A percentile compares a stretch with the other conserved stretches of the same genome.
These are phyloP conservation scores for Flaveria robusta DNA, from an alignment of 129 eudicot species.

Conservation along the genomic window DNA sequence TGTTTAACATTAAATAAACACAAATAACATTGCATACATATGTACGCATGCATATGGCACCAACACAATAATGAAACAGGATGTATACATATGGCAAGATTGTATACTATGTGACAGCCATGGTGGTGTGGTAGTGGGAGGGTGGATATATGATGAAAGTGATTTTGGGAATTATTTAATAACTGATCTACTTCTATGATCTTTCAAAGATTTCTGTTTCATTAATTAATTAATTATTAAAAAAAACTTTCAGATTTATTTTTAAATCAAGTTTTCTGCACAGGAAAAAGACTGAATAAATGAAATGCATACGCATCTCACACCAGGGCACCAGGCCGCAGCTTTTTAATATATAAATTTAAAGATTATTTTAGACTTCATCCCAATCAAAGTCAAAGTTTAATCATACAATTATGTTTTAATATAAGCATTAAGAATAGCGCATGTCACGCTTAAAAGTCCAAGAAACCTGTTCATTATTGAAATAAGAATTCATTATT, in stretches of 20 bases:
- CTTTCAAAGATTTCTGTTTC: neutral
- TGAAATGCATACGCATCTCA: too few relatives aligned
- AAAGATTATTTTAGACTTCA: neutral
- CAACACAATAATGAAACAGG: neutral
- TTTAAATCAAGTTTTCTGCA: too few relatives aligned
- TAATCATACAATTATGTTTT: too few relatives aligned
- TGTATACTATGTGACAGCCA: conserved; percentile 19
- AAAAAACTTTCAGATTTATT: neutral
- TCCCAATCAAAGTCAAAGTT: neutral
- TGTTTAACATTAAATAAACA: neutral
- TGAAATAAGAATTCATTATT: neutral
- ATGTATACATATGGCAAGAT: conserved; percentile 13
- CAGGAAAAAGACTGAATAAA: too few relatives aligned
- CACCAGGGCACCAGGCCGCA: too few relatives aligned
- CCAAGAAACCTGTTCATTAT: neutral
- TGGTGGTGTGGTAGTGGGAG: conserved; percentile 25
- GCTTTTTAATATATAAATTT: too few relatives aligned
- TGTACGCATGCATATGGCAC: neutral
- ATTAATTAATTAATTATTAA: too few relatives aligned
- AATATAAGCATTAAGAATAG: conserved; percentile 12
- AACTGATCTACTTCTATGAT: neutral
- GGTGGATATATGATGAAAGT: conserved; percentile 31
- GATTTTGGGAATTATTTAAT: conserved; percentile 3
- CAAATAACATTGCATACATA: neutral
- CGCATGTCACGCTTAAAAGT: conserved; percentile 24